Evolutionary conservation across 768 basidiomycete species (phyloP), one percentile per base, ranked within the genome.

Genomic region (Phaeotremella skinneri): DNA sequence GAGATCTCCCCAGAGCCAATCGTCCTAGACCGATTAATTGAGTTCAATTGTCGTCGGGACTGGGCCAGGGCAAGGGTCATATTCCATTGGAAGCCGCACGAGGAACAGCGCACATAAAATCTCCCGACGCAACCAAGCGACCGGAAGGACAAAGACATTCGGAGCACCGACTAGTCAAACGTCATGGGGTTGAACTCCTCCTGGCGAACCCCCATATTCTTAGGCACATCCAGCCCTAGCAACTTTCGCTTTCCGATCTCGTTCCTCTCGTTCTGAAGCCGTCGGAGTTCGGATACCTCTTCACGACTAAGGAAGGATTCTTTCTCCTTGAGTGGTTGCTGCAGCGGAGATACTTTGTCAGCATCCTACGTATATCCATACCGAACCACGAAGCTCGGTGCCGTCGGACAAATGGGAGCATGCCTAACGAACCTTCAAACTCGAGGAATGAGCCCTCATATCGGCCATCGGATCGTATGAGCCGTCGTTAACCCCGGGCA

Each of bases 391-490:
- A 32, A 29, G 16, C 27, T 9, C 2, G 16, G 27, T 5, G 17
- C 14, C 25, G 16, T 25, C 21, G 20, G 39, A 30, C 17, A 31
- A 29, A 14, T 2, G 49, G 30, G 9, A 13, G 21, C 3, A 7
- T 23, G 21, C 16, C 84, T 81, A 72, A 20, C 43, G 43, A 14
- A 86, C 85, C 81, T 88, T 90, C 69, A 90, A 85, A 25, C 82
- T 81, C 55, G 82, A 83, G 23, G 81, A 81, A 60, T 90, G 84
- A 17, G 87, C 88, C 64, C 83, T 86, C 82, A 93, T 79, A 75
- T 96, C 92, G 56, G 85, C 88, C 39, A 82, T 79, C n/a, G 88
- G 84, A 74, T 96, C 89, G 75, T 96, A 96, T 25, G 60, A 49
- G 31, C 61, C 61, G 7, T 63, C 69, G 69, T 87, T 86, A 55